Base-by-base conservation (phyloP, 495 filamentous ascomycete species). In the Trichoderma parareesei region DNA sequence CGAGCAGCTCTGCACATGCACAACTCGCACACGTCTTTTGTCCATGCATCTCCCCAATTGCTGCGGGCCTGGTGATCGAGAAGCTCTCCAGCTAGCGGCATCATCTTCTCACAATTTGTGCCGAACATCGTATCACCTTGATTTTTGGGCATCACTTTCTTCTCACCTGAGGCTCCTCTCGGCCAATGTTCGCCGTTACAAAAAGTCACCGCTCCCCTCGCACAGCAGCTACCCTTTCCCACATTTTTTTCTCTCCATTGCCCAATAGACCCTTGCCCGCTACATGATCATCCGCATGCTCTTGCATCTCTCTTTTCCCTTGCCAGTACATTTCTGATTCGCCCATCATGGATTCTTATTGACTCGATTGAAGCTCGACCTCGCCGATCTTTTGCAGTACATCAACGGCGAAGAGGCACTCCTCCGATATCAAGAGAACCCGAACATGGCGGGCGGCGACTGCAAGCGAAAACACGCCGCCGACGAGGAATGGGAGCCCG, bases 401-500 rank as follows among this genome's bases (percentile, higher is more conserved):
- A 37, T 57, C 20, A 57, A 57, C 53, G 53, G 53, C 27, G 53
- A 57, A 57, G 20, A 11, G 11, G 27, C 20, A 8, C 18, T 57
- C 11, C 53, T 9, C 7, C 9, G 0, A 10, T 57, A 8, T 35
- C 53, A 37, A 35, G 53, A 13, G 2, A 4, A 8, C 2, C 4
- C n/a, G 4, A 18, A 1, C 27, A 57, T 57, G 53, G 16, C 20
- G 3, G 7, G 3, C 20, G 9, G 27, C 18, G 7, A 37, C 37
- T 6, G 10, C 27, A 57, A 57, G 53, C 53, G 53, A 3, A 57
- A 57, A 57, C 37, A 35, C 53, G 60, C 7, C 38, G 11, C 41
- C 18, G 60, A 62, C 18, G 60, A 61, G n/a, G 60, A 61, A 9
- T 61, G 60, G 60, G 38, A 61, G 6, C 20, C 60, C 10, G 60